Evolutionary conservation across 805 yeast species (phyloP), one percentile per base, ranked within the genome.

Genomic region (Candida ascalaphidarum): DNA sequence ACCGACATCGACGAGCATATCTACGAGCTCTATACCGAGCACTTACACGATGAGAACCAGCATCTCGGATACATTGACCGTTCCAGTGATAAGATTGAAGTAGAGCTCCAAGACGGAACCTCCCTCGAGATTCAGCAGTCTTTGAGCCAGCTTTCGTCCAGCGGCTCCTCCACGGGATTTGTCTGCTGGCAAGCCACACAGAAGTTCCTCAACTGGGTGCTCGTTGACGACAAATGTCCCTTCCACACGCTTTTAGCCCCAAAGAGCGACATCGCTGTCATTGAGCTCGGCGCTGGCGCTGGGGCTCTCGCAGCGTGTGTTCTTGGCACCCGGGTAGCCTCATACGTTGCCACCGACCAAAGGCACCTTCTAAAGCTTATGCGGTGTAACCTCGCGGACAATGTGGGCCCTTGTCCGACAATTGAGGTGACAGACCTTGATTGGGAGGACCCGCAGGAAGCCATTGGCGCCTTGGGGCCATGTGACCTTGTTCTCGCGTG

Each of bases 241-340:
- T 41, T 61, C 13, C 20, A 28, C 23, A 18, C 25, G 12, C n/a
- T 16, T 17, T 29, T 13, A 18, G 45, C 31, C 22, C 21, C 38
- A 11, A 36, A 40, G 4, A 25, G 28, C 1, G 42, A 32, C 3
- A 34, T 48, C 2, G 32, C 41, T 1, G 61, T 74, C 0, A 50
- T 77, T 7, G 86, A 78, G 35, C 43, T 78, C 4, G 86, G 86
- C 0, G 50, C 81, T 10, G 86, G 86, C 0, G 65, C 67, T 0
- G 60, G 73, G 3, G 82, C 78, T 0, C 41, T 77, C 3, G 44
- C 68, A 7, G 71, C 71, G 0, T 51, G 48, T 30, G 58, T 22
- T 7, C 61, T 36, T 53, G 72, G 32, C n/a, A 58, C 35, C 0
- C 32, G 11, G 40, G 58, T 34, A n/a, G 32, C 9, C 1, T 47